Base-by-base conservation (phyloP, 2,329 filamentous ascomycete genomes). In the Xylariaceae sp. region DNA sequence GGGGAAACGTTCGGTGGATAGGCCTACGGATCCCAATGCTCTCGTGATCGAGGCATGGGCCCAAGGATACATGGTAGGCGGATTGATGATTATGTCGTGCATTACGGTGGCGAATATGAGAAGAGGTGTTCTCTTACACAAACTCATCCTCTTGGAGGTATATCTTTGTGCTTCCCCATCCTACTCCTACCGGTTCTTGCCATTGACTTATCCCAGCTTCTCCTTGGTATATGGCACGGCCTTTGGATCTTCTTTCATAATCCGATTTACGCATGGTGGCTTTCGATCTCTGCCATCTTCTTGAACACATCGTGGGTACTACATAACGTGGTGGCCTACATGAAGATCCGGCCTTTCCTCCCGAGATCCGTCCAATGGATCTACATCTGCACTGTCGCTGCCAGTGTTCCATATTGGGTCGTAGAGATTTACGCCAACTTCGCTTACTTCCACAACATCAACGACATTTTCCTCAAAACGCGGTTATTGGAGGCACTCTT, bases 311-410 rank as follows among this genome's bases (percentile, higher is more conserved):
- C 77, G 3, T 83, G 79, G 77, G 72, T 68, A 11, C 61, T 85
- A 7, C 81, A 85, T 59, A 85, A 84, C 48, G 68, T 84, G 44
- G 78, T 85, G 44, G 72, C 80, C 1, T 85, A 80, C 81, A 73
- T 85, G 60, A 84, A 84, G 60, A 79, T 76, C 48, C 73, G 71
- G 39, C 80, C 80, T 0, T 82, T 83, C 50, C 63, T 83, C 6
- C 67, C 67, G 2, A 66, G 61, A 22, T 61, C 65, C 7, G 68
- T 71, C 22, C 79, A 72, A 36, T 54, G 65, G 8, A 59, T 81
- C 41, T 84, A 82, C 53, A 78, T 84, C 38, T 64, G 66, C 32
- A 81, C 75, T 0, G 69, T 84, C 31, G 62, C 78, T 9, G 62
- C 81, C 2, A 78, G 69, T 9, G 76, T 81, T 47, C 77, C 79